phyloP scores from a whole-genome alignment of 352 stramenopile species.

The Globisporangium sylvaticum region DNA sequence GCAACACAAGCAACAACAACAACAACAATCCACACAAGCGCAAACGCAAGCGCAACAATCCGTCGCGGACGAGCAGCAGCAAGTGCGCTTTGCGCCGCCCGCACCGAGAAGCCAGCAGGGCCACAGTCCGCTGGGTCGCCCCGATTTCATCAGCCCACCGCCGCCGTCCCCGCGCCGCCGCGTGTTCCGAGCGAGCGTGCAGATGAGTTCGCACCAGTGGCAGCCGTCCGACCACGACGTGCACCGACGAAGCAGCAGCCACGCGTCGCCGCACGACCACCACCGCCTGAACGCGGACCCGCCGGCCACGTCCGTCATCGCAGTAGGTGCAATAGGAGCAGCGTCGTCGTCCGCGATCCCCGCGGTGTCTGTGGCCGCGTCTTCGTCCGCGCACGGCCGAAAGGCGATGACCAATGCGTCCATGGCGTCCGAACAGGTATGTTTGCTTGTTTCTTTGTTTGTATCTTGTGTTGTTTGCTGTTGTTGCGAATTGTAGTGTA shows the following conservation, averaged over 20 bases:
- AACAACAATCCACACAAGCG: neutral
- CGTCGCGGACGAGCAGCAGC: constrained; percentile 8
- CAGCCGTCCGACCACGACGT: constrained; percentile 7
- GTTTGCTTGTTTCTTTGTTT: neutral
- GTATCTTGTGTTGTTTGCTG: neutral
- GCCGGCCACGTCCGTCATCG: neutral
- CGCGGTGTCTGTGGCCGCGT: neutral
- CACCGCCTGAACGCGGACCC: constrained; percentile 6
- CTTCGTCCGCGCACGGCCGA: constrained; percentile 1
- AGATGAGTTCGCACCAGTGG: constrained; percentile 2
- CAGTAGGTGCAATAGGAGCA: neutral
- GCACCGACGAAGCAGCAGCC: constrained; percentile 11
- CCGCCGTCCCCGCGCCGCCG: constrained; percentile 19
- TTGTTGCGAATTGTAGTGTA: neutral
- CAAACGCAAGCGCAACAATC: constrained; percentile 12
- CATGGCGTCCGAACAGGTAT: constrained; percentile 7
- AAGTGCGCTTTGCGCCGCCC: neutral
- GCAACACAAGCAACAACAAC: constrained; percentile 4
- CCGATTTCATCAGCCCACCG: constrained; percentile 7
- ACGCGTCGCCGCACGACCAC: constrained; percentile 6
- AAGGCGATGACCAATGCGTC: constrained; percentile 5
- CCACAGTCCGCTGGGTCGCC: neutral
- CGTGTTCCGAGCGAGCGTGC: constrained; percentile 11
- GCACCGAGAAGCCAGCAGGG: neutral
- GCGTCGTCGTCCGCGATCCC: neutral